Evolutionary conservation across 768 basidiomycete species (phyloP).

Genomic region (Russula earlei): DNA sequence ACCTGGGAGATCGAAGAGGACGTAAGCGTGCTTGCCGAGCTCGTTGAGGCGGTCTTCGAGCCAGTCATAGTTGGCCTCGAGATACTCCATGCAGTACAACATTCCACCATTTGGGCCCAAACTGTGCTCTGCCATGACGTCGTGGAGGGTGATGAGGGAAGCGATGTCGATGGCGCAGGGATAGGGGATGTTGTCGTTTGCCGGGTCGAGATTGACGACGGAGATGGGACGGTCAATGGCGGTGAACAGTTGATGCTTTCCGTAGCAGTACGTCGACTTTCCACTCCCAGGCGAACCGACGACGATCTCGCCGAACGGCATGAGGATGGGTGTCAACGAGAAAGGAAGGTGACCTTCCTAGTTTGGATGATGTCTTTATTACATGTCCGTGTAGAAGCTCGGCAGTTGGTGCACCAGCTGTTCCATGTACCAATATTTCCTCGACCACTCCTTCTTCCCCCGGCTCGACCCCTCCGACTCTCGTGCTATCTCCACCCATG

Average conservation of each 20-base stretch:
- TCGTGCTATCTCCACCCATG: slow-evolving; percentile 60
- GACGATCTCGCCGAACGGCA: slow-evolving; percentile 86
- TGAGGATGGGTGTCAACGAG: slow-evolving; percentile 22
- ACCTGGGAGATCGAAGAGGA: slow-evolving; percentile 92
- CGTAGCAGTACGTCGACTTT: slow-evolving; percentile 83
- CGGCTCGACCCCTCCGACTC: slow-evolving; percentile 19
- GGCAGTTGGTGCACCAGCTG: slow-evolving; percentile 43
- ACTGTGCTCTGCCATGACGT: slow-evolving; percentile 74
- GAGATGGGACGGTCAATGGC: slow-evolving; percentile 81
- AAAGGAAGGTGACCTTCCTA: slow-evolving; percentile 15
- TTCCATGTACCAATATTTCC: slow-evolving; percentile 51
- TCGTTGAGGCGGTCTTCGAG: slow-evolving; percentile 58
- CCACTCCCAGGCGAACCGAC: slow-evolving; percentile 81
- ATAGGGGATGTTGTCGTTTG: slow-evolving; percentile 75
- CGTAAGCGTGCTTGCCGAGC: slow-evolving; percentile 66
- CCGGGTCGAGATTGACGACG: slow-evolving; percentile 93
- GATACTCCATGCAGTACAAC: slow-evolving; percentile 67
- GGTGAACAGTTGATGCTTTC: slow-evolving; percentile 81
- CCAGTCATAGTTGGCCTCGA: slow-evolving; percentile 93
- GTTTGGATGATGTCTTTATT: not conserved
- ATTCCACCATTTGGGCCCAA: slow-evolving; percentile 95
- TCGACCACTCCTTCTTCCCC: slow-evolving; percentile 24
- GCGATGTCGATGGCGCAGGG: slow-evolving; percentile 84
- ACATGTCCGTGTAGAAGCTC: slow-evolving; percentile 37
- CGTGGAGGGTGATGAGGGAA: slow-evolving; percentile 74